Base-by-base conservation (phyloP, 2,329 filamentous ascomycete species). In the Cryphonectria nitschkei region DNA sequence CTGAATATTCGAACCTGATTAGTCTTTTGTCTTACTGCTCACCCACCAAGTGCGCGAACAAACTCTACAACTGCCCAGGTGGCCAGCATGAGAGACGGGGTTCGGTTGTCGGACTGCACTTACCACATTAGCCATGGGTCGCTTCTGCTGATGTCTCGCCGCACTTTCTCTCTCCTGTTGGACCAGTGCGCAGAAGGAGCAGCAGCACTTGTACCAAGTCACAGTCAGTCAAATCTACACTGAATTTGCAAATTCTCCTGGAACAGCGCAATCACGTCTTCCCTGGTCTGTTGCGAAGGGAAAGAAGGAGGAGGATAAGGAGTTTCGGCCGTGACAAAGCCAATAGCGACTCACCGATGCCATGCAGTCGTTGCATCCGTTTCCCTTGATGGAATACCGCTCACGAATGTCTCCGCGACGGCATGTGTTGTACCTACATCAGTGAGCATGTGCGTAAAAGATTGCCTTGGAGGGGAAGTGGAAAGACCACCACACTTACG, bases 121-220 rank as follows among this genome's bases (percentile, higher is more conserved):
- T 32, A 69, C 67, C 39, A 72, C 63, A n/a, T 46, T 54, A 16
- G 50, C 22, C 34, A 46, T 66, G 0, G 22, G 64, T 32, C 54
- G 13, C 34, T 46, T 64, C 5, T 56, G 50, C 19, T 56, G 9
- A 39, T 39, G 41, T 58, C 65, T 52, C 26, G 68, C 39, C 52
- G 32, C 32, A 29, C 69, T 68, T 37, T 72, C 68, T 54, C 69
- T 70, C 65, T 72, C 70, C 61, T 72, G 70, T 32, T 72, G 70
- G 22, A 72, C 46, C 19, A 70, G 16, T 0, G 70, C 65, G 26
- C 68, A 72, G 34, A 69, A 70, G 43, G 60, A 52, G 56, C 70
- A 72, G 61, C 70, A 72, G 9, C 63, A 65, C 63, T 65, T 37
- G 39, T 9, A 32, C 8, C 37, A 65, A 52, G 32, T 9, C 6